phyloP scores from a whole-genome alignment of 345 rosid genomes.

The Cardamine chenopodiifolia region DNA sequence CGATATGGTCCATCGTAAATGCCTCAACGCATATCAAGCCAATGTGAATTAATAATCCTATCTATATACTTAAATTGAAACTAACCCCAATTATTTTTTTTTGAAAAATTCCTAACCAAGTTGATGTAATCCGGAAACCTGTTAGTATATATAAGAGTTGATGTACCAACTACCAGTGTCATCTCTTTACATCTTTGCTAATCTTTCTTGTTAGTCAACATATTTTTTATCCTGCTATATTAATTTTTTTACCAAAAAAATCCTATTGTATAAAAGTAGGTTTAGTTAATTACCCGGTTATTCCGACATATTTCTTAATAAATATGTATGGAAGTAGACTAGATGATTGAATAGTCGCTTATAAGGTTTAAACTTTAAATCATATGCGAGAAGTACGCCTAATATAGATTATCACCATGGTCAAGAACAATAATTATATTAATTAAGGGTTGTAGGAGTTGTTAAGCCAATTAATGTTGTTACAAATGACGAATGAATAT shows the following conservation, averaged over 20 bases:
- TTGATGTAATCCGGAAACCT: conserved; percentile 1
- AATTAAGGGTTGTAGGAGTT: conserved; percentile 1
- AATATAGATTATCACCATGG: conserved; percentile 22
- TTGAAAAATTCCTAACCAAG: conserved; percentile 20
- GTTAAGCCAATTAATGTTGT: conserved; percentile 30
- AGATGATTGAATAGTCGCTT: background rate
- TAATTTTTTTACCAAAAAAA: background rate
- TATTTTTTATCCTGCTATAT: background rate
- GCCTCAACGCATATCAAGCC: conserved; percentile 35
- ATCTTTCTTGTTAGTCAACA: background rate
- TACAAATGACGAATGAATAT: conserved; percentile 7
- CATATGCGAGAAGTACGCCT: background rate
- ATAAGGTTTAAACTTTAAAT: background rate
- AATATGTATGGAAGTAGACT: background rate
- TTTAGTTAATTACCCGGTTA: background rate
- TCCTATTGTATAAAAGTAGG: background rate
- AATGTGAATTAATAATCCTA: background rate
- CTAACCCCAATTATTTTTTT: background rate
- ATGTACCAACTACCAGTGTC: conserved; percentile 19
- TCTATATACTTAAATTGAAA: background rate
- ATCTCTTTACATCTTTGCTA: background rate
- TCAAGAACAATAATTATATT: background rate
- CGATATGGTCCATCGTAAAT: conserved; percentile 30
- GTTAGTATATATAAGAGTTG: background rate
- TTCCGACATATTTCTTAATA: background rate